A percentile compares a stretch with the other conserved stretches of the same genome.
Conservation (phyloP, 768 basidiomycete species). For the Aureoboletus auriporus region DNA sequence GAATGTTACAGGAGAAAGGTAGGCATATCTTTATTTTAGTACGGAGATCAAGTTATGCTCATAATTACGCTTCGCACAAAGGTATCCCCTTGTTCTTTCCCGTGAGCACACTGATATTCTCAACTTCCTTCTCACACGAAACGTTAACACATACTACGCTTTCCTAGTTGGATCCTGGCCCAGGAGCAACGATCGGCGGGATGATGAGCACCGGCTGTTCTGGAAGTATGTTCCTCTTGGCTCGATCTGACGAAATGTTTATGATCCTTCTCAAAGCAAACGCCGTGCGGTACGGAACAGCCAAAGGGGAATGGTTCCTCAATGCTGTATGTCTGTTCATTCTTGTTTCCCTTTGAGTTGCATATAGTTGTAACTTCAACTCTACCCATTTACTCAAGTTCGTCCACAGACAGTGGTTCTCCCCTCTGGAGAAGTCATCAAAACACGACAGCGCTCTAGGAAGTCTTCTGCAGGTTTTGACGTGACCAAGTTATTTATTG, state of each 20-base stretch:
- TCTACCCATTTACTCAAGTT: slow-evolving; percentile 1
- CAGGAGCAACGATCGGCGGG: slow-evolving; percentile 79
- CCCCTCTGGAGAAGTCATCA: slow-evolving; percentile 86
- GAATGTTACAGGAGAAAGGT: slow-evolving; percentile 61
- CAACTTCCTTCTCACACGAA: neutral
- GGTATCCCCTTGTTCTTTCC: slow-evolving; percentile 84
- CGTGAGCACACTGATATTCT: slow-evolving; percentile 33
- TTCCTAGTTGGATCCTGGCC: slow-evolving; percentile 67
- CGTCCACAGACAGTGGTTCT: slow-evolving; percentile 74
- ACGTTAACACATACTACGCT: neutral
- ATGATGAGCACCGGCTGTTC: slow-evolving; percentile 87
- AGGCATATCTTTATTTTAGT: neutral
- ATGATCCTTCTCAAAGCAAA: slow-evolving; percentile 43
- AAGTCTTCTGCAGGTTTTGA: slow-evolving; percentile 91
- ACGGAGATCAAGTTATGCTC: neutral
- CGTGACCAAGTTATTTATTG: slow-evolving; percentile 80
- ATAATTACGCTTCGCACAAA: slow-evolving; percentile 17
- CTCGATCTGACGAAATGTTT: slow-evolving; percentile 13
- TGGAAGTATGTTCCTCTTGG: slow-evolving; percentile 51
- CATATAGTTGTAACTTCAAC: neutral
- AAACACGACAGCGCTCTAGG: slow-evolving; percentile 71
- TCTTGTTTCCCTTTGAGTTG: neutral
- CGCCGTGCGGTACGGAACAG: slow-evolving; percentile 84
- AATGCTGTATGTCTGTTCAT: slow-evolving; percentile 53
- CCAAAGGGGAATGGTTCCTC: slow-evolving; percentile 87